These are phyloP conservation scores for Aspergillus vadensis DNA, from an alignment of 2,329 filamentous ascomycete genomes.

Conservation along the genomic window DNA sequence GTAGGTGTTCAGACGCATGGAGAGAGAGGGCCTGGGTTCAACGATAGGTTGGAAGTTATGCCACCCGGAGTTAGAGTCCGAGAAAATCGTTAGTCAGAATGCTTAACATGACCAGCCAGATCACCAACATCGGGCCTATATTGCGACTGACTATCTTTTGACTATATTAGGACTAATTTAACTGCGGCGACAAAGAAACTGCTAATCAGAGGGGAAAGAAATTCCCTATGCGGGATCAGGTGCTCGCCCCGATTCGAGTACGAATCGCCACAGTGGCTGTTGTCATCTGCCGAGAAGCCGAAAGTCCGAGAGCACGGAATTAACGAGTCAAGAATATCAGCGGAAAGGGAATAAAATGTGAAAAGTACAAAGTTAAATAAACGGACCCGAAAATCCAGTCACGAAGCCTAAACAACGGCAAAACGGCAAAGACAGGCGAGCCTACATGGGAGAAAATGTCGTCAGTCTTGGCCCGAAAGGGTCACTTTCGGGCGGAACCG, in stretches of 20 bases:
- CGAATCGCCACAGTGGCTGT: slow-evolving; percentile 18
- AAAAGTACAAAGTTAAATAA: slow-evolving; percentile 4
- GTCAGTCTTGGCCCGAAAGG: slow-evolving; percentile 19
- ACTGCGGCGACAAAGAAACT: background rate
- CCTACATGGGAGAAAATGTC: slow-evolving; percentile 13
- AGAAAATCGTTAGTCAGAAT: background rate
- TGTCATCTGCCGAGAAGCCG: slow-evolving; percentile 6
- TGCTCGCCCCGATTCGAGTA: slow-evolving; percentile 14
- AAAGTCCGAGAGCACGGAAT: slow-evolving; percentile 1
- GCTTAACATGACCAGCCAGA: background rate
- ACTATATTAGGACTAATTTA: background rate
- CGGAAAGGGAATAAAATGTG: background rate
- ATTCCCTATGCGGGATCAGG: slow-evolving; percentile 10
- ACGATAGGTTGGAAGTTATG: background rate
- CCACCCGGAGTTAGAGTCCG: background rate
- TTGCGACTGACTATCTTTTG: too few relatives aligned
- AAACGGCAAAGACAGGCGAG: slow-evolving; percentile 8
- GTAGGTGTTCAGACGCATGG: background rate
- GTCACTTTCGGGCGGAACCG: slow-evolving; percentile 23
- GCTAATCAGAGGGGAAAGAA: background rate
- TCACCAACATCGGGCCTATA: too few relatives aligned
- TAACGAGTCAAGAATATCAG: background rate
- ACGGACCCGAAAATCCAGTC: slow-evolving; percentile 3
- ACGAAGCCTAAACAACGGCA: slow-evolving; percentile 4
- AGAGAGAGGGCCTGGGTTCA: background rate